Conservation (phyloP, 2,329 filamentous ascomycete species). For the Fusarium falciforme region DNA sequence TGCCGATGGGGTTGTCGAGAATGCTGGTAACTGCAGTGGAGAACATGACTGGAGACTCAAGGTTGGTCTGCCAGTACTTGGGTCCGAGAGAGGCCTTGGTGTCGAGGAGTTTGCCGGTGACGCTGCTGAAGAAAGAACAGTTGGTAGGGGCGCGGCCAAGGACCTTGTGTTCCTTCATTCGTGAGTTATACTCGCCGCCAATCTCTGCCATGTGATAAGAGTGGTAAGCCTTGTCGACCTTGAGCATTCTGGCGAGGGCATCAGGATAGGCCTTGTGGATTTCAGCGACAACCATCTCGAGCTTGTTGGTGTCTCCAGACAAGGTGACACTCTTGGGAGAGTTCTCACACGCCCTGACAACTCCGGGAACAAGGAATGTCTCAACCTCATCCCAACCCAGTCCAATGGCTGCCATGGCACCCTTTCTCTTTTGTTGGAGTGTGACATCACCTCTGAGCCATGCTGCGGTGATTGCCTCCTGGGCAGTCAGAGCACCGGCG, state of each 20-base stretch:
- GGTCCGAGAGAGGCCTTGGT: constrained; percentile 15
- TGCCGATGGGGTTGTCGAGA: background rate
- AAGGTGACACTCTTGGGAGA: constrained; percentile 51
- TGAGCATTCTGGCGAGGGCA: constrained; percentile 47
- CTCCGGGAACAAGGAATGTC: constrained; percentile 38
- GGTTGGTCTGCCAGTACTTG: constrained; percentile 46
- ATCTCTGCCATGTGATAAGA: constrained; percentile 51
- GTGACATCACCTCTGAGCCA: constrained; percentile 52
- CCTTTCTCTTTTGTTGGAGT: constrained; percentile 9
- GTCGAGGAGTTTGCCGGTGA: constrained; percentile 44
- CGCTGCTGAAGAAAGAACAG: constrained; percentile 42
- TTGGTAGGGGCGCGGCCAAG: background rate
- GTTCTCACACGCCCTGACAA: constrained; percentile 54
- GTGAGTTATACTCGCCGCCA: constrained; percentile 38
- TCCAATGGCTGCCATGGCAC: constrained; percentile 55
- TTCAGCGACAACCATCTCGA: constrained; percentile 41
- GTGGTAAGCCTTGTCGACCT: constrained; percentile 57
- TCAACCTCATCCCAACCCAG: constrained; percentile 46
- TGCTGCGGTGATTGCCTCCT: constrained; percentile 52
- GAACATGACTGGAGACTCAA: constrained; percentile 47
- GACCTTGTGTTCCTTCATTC: constrained; percentile 20
- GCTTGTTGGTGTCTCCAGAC: constrained; percentile 44
- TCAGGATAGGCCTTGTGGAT: constrained; percentile 46
- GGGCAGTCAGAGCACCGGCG: constrained; percentile 48
- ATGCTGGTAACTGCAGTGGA: constrained; percentile 23